Evolutionary conservation across 306 rosid species (phyloP).

Genomic region (Vigna trinervia): DNA sequence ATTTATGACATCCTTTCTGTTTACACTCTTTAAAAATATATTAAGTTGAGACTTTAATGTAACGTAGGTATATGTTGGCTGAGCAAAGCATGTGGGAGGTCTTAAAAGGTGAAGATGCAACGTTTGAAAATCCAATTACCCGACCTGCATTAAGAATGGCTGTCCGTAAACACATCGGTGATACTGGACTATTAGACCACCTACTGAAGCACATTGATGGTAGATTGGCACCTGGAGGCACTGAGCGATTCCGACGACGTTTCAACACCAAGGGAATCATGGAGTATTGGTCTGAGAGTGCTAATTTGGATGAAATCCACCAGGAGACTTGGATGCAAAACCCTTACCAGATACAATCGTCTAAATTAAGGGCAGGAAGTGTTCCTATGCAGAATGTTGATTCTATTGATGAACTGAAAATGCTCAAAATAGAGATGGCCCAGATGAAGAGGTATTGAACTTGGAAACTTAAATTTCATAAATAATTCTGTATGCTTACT

Average conservation of each 20-base stretch:
- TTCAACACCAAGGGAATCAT: constrained; percentile 64
- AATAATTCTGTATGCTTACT: constrained; percentile 11
- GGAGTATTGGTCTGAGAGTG: constrained; percentile 85
- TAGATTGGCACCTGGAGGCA: constrained; percentile 65
- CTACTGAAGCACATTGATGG: constrained; percentile 75
- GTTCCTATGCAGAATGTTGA: constrained; percentile 37
- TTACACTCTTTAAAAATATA: not conserved
- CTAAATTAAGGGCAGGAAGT: constrained; percentile 32
- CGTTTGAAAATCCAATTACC: constrained; percentile 60
- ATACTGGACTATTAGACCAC: constrained; percentile 81
- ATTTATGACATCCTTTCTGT: not conserved
- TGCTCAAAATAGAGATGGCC: constrained; percentile 60
- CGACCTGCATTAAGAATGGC: constrained; percentile 59
- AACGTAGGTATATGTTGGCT: constrained; percentile 62
- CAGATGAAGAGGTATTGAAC: constrained; percentile 61
- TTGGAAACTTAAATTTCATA: constrained; percentile 28
- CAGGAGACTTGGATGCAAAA: constrained; percentile 66
- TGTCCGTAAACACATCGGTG: constrained; percentile 66
- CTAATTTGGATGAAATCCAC: constrained; percentile 54
- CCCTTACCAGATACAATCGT: constrained; percentile 65
- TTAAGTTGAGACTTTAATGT: constrained; percentile 1
- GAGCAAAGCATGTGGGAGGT: constrained; percentile 63
- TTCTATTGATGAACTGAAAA: constrained; percentile 60
- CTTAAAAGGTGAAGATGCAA: constrained; percentile 66
- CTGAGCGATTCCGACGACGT: constrained; percentile 71